These are phyloP conservation scores for Kurtzmaniella cleridarum DNA, from an alignment of 805 yeast species.

Conservation along the genomic window DNA sequence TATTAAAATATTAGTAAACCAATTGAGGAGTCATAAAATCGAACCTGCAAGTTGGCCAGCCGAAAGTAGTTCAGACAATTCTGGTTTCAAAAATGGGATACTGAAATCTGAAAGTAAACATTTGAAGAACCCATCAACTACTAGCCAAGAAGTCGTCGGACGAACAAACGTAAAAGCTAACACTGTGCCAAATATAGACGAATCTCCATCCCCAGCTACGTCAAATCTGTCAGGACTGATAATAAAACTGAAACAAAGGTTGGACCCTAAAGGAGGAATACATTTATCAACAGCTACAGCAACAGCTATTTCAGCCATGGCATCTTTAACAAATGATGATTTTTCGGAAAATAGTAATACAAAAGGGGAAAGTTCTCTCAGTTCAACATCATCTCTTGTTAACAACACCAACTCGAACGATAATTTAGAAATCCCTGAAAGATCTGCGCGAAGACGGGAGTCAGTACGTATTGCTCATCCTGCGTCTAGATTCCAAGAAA, in stretches of 20 bases:
- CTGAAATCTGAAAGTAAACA: neutral
- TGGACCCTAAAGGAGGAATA: conserved; percentile 4
- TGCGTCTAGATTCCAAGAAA: conserved; percentile 1
- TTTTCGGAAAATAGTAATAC: neutral
- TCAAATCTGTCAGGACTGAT: neutral
- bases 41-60: neutral
- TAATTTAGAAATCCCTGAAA: conserved; percentile 11
- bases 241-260: neutral
- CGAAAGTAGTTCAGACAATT: no score
- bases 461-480: conserved; percentile 7
- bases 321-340: neutral
- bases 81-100: no score
- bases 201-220: neutral
- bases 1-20: conserved; percentile 8
- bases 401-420: neutral
- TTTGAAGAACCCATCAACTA: neutral
- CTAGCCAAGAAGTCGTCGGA: neutral
- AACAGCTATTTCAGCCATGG: conserved; percentile 1
- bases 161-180: no score
- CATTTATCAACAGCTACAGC: conserved; percentile 1
- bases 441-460: conserved; percentile 16
- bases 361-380: neutral
- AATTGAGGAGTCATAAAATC: conserved; percentile 5
- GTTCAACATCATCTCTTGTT: neutral
- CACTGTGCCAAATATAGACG: no score